Evolutionary conservation across 2,329 filamentous ascomycete genomes (phyloP).

Genomic region (Botryosphaeria dothidea): DNA sequence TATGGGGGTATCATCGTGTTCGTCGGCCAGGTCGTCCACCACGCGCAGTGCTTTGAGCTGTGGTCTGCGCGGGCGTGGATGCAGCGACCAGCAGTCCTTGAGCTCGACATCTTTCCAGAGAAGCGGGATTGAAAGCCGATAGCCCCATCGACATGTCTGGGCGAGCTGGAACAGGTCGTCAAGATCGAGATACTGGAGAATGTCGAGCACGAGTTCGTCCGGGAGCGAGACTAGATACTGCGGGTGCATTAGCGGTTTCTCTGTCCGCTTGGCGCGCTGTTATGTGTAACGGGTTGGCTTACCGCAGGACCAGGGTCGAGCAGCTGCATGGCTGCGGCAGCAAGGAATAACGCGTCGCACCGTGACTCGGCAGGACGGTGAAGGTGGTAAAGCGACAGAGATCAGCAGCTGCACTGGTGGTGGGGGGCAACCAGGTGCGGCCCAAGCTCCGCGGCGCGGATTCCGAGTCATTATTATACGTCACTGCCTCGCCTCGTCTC

Average conservation of each 20-base stretch:
- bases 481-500: neutral
- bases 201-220: conserved; percentile 43
- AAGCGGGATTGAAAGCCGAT: conserved; percentile 37
- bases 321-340: neutral
- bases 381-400: neutral
- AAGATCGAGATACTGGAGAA: conserved; percentile 37
- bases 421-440: neutral
- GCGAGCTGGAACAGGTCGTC: conserved; percentile 34
- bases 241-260: neutral
- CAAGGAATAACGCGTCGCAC: neutral
- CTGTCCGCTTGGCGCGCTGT: neutral
- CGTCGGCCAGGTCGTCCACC: conserved; percentile 23
- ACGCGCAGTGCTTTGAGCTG: conserved; percentile 14
- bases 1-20: conserved; percentile 45
- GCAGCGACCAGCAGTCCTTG: conserved; percentile 38
- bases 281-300: neutral
- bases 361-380: neutral
- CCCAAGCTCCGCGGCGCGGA: neutral
- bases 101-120: conserved; percentile 46
- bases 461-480: neutral
- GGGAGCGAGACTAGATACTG: conserved; percentile 31
- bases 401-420: neutral
- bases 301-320: neutral
- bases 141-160: conserved; percentile 37
- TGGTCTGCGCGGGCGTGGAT: conserved; percentile 23